A percentile compares a stretch with the other conserved stretches of the same genome.
Conservation (phyloP, 129 eudicot species). For the Solidago caesia region DNA sequence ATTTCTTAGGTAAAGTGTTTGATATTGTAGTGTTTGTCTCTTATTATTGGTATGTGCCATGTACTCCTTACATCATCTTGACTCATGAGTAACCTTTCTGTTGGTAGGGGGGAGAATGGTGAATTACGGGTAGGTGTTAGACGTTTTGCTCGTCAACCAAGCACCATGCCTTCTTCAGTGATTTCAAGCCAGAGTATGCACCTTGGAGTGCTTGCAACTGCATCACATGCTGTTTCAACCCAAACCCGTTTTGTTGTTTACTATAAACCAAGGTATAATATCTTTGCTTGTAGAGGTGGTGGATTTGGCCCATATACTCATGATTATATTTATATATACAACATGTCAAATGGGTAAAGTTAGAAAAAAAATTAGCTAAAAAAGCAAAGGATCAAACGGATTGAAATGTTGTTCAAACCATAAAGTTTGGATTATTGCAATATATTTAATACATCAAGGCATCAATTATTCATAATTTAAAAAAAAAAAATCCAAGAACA, state of each 20-base stretch:
- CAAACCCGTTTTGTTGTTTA: constrained; percentile 77
- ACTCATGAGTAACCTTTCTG: constrained; percentile 14
- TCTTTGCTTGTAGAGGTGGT: not conserved
- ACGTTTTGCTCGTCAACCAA: constrained; percentile 68
- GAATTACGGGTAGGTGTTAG: constrained; percentile 91
- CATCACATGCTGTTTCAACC: constrained; percentile 81
- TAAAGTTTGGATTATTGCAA: too few relatives aligned
- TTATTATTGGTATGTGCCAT: not conserved
- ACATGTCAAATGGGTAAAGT: not conserved
- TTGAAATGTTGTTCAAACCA: not conserved
- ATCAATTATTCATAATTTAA: too few relatives aligned
- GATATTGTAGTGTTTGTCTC: not conserved
- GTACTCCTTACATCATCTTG: not conserved
- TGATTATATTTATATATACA: not conserved
- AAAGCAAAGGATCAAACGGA: not conserved
- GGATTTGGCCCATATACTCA: not conserved
- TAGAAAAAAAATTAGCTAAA: not conserved
- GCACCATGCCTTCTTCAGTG: constrained; percentile 81
- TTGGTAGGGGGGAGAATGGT: constrained; percentile 67
- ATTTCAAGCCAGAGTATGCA: constrained; percentile 98
- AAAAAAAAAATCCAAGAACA: too few relatives aligned
- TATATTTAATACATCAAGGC: too few relatives aligned
- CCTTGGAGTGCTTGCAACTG: constrained; percentile 95
- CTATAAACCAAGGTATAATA: constrained; percentile 80
- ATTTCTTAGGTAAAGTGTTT: constrained; percentile 67